Evolutionary conservation across 2,329 filamentous ascomycete genomes (phyloP), one percentile per base, ranked within the genome.

Genomic region (Monilinia laxa): DNA sequence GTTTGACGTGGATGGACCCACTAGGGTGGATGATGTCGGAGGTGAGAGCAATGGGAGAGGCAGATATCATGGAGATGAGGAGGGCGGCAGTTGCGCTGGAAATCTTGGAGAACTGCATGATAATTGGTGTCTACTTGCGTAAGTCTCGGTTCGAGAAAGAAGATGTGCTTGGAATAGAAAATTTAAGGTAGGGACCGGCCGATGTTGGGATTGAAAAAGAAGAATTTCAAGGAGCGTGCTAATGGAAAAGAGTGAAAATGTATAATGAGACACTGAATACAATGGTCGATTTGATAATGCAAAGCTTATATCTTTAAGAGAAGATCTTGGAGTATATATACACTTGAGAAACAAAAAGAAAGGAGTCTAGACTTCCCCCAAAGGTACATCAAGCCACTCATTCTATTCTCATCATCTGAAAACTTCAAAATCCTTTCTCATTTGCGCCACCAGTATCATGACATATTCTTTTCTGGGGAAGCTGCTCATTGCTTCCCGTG

Each of bases 41-140:
- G 7, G 7, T 60, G 16, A 49, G 42, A 6, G 57, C 42, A 12
- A 64, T 56, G 12, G 62, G 62, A 23, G 62, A 64, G 12, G 62
- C 62, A 3, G 51, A 56, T 25, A 64, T 64, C 25, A 64, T 47
- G 20, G 62, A 64, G 38, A 64, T 56, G 3, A 64, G 51, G 20
- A 64, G 62, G 1, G 49, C 62, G 51, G 38, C 51, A 11, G 62
- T 64, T 45, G 51, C 62, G 12, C 51, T 9, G 25, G 38, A 64
- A n/a, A 56, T 64, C 25, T 57, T 64, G 25, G 62, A 31, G 38
- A 56, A 64, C n/a, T 64, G 51, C 51, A 64, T 64, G 14, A 18
- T 56, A 38, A 47, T 35, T 23, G 42, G 49, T 49, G 28, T 35
- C 12, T 49, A 35, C 23, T 16, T 23, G 40, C 12, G 28, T 18